Percentiles rank a stretch among this genome's conserved stretches.
These are phyloP conservation scores for Pholiota microspora DNA, from an alignment of 768 basidiomycete genomes.

Conservation along the genomic window DNA sequence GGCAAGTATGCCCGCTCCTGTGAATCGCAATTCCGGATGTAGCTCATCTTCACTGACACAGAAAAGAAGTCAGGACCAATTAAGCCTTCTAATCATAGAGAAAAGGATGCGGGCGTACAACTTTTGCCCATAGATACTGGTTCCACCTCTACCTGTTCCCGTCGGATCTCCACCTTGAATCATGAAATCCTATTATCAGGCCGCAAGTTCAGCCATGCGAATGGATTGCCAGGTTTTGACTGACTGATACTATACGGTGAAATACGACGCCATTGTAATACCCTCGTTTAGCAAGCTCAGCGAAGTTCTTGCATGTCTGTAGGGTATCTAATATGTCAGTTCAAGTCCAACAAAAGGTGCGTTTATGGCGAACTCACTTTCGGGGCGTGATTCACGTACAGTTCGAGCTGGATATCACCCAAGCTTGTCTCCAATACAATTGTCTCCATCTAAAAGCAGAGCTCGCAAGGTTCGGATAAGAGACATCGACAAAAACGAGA, in stretches of 20 bases:
- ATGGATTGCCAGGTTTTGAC: slow-evolving; percentile 18
- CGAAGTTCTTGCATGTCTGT: slow-evolving; percentile 95
- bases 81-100: neutral
- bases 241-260: slow-evolving; percentile 86
- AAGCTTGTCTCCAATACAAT: slow-evolving; percentile 80
- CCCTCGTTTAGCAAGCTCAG: slow-evolving; percentile 84
- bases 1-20: slow-evolving; percentile 93
- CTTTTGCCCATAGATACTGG: slow-evolving; percentile 85
- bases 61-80: slow-evolving; percentile 7
- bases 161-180: slow-evolving; percentile 95
- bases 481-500: slow-evolving; percentile 1
- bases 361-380: slow-evolving; percentile 31
- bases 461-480: neutral
- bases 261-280: slow-evolving; percentile 92
- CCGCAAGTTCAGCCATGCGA: neutral
- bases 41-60: slow-evolving; percentile 80
- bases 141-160: slow-evolving; percentile 90
- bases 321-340: slow-evolving; percentile 18
- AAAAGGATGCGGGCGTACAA: slow-evolving; percentile 53
- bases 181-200: slow-evolving; percentile 80
- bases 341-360: slow-evolving; percentile 6
- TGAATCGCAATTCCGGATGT: slow-evolving; percentile 87
- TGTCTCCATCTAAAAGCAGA: slow-evolving; percentile 39
- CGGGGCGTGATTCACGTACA: slow-evolving; percentile 93
- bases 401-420: slow-evolving; percentile 85